Base-by-base conservation (phyloP, 768 basidiomycete species). In the Russula vinacea region DNA sequence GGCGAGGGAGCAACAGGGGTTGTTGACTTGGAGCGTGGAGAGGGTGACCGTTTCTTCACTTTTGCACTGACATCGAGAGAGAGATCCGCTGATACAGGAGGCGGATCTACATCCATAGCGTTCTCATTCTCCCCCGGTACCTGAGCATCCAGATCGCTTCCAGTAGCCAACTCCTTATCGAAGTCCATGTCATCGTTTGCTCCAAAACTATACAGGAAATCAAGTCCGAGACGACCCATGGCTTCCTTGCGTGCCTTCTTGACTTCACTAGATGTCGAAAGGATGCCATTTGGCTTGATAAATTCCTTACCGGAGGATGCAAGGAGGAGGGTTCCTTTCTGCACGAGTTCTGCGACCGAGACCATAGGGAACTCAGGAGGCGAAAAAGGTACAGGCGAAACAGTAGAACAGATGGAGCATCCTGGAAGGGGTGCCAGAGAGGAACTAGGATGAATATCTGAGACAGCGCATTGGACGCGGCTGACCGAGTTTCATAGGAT, bases 231-330 rank as follows among this genome's bases (percentile, higher is more conserved):
- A 3, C 92, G 84, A 35, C 84, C 84, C 86, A 95, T 91, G 11
- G 92, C 91, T 71, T 94, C 93, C 71, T 88, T 90, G 29, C 92
- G 86, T 2, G 92, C 92, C 61, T 88, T 88, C 72, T 88, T 90
- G 5, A 95, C 89, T 73, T 95, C 93, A 39, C 84, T 82, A 2
- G 89, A 77, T 60, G 83, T 90, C 6, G 87, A 81, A 39, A 89
- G 79, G 56, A 91, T 88, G 14, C 86, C 87, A 4, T 84, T 73
- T 2, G 89, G 89, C 70, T 86, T 91, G 24, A 77, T 73, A 66
- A 94, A 98, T 74, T 99, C 96, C 70, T 93, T 94, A 7, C 96
- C 96, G 0, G 95, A 94, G 2, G 93, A 96, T 1, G 92, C 90
- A 2, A 99, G 81, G 4, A 99, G 82, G 3, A 92, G 82, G 29